Evolutionary conservation across 169 alveolate genomes (phyloP).

Genomic region (Cryptosporidium canis): DNA sequence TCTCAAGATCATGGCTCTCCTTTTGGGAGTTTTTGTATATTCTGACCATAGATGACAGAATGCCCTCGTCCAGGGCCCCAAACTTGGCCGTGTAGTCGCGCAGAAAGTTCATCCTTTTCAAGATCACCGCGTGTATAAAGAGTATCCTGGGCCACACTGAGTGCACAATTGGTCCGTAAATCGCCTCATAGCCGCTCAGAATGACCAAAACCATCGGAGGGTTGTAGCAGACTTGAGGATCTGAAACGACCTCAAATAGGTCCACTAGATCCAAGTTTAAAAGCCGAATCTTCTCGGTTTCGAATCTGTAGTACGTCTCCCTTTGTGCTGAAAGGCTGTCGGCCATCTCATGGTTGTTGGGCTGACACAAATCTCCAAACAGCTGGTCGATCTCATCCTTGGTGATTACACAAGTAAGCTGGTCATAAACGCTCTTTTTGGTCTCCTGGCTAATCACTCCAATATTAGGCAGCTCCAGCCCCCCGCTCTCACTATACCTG

Average conservation of each 20-base stretch:
- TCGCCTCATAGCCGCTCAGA: constrained; percentile 15
- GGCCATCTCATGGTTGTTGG: background rate
- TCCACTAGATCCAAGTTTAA: constrained; percentile 10
- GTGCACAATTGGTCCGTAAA: constrained; percentile 59
- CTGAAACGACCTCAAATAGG: constrained; percentile 28
- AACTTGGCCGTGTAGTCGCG: background rate
- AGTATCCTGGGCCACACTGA: constrained; percentile 59
- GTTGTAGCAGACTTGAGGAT: constrained; percentile 12
- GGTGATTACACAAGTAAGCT: background rate
- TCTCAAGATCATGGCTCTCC: background rate
- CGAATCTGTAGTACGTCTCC: background rate
- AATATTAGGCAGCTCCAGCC: background rate
- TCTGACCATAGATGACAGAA: constrained; percentile 5
- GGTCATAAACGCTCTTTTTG: background rate
- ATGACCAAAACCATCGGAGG: constrained; percentile 22
- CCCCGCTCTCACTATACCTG: background rate
- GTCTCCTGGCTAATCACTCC: background rate
- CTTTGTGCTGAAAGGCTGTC: too few relatives aligned
- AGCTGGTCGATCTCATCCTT: background rate
- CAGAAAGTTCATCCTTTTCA: background rate
- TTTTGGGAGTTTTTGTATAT: background rate
- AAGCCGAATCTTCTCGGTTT: constrained; percentile 13
- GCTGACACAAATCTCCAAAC: background rate
- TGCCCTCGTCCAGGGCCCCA: constrained; percentile 23
- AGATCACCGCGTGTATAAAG: constrained; percentile 32